Evolutionary conservation across 306 rosid genomes (phyloP).

Genomic region (Cicer cuneatum): DNA sequence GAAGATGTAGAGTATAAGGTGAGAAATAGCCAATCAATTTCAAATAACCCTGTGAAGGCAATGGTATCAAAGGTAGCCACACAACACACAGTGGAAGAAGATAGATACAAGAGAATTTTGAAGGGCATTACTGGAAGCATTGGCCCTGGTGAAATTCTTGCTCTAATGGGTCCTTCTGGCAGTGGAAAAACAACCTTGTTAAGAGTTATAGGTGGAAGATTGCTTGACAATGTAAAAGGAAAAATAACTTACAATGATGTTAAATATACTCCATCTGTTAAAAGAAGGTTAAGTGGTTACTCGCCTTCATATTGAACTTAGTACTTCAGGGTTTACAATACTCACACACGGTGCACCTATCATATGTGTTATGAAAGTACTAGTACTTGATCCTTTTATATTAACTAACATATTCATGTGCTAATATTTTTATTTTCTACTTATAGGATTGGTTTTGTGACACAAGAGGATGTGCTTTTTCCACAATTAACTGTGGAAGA

Average conservation of each 20-base stretch:
- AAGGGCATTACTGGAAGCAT: slow-evolving; percentile 91
- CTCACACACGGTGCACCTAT: neutral
- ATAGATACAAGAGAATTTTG: slow-evolving; percentile 69
- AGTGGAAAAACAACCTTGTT: slow-evolving; percentile 94
- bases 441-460: slow-evolving; percentile 89
- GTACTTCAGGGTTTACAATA: too few relatives aligned
- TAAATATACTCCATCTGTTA: slow-evolving; percentile 66
- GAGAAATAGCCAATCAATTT: slow-evolving; percentile 52
- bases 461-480: slow-evolving; percentile 90
- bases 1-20: slow-evolving; percentile 89
- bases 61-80: slow-evolving; percentile 62
- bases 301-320: too few relatives aligned
- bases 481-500: slow-evolving; percentile 93
- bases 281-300: slow-evolving; percentile 64
- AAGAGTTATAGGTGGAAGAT: slow-evolving; percentile 86
- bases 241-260: slow-evolving; percentile 82
- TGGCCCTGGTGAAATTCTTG: slow-evolving; percentile 96
- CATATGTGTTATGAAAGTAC: neutral
- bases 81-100: slow-evolving; percentile 56
- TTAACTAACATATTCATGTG: slow-evolving; percentile 17
- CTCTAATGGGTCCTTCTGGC: slow-evolving; percentile 97
- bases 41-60: slow-evolving; percentile 60
- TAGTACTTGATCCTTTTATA: slow-evolving; percentile 18
- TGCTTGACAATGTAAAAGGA: slow-evolving; percentile 72
- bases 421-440: slow-evolving; percentile 5